phyloP scores from a whole-genome alignment of 192 early-diverging fungal species.

The Entomortierella parvispora region DNA sequence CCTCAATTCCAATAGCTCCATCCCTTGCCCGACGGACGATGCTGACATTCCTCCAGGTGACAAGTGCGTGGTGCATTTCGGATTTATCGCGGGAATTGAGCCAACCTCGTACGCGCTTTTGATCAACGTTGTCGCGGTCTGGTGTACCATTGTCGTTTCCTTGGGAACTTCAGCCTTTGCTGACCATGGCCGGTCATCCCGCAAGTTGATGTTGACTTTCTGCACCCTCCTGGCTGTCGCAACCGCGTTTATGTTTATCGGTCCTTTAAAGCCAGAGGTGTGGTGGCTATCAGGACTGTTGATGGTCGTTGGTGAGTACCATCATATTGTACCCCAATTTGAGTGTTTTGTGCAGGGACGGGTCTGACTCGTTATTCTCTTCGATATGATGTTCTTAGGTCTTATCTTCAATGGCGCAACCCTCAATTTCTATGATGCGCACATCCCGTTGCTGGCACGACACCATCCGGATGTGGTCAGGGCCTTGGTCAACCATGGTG shows the following conservation, averaged over 20 bases:
- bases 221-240: constrained; percentile 34
- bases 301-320: constrained; percentile 32
- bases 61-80: constrained; percentile 32
- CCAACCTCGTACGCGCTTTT: constrained; percentile 41
- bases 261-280: constrained; percentile 28
- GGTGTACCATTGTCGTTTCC: constrained; percentile 50
- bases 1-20: constrained; percentile 9
- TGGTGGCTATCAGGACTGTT: constrained; percentile 38
- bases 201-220: constrained; percentile 35
- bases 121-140: constrained; percentile 33
- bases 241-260: constrained; percentile 48
- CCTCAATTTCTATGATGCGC: constrained; percentile 34
- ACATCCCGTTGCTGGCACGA: constrained; percentile 30
- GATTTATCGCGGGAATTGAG: constrained; percentile 18
- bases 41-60: constrained; percentile 21
- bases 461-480: constrained; percentile 23
- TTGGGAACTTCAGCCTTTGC: constrained; percentile 51
- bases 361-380: neutral
- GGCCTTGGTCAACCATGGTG: constrained; percentile 19
- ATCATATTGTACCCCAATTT: neutral
- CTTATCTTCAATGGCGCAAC: constrained; percentile 28
- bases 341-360: too few relatives aligned
- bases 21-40: constrained; percentile 18
- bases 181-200: constrained; percentile 45
- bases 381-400: constrained; percentile 1